Percentiles rank a stretch among this genome's conserved stretches.
Evolutionary conservation across 192 early-diverging fungal species (phyloP).

Genomic region (Coemansia sp.): DNA sequence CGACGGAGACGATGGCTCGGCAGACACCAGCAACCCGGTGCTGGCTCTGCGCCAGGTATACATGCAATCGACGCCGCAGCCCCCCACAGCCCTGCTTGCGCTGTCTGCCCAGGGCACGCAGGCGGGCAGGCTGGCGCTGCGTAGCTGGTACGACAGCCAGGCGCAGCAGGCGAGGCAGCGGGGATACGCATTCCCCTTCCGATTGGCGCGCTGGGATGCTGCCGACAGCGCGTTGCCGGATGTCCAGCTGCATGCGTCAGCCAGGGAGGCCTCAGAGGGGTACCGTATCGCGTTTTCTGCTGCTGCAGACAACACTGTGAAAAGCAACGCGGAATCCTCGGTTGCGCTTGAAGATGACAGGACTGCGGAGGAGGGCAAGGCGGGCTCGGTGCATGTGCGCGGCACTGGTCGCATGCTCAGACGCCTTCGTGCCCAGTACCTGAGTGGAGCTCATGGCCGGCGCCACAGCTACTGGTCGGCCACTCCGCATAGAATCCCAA

Average conservation of each 20-base stretch:
- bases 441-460: constrained; percentile 29
- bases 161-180: constrained; percentile 25
- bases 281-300: constrained; percentile 16
- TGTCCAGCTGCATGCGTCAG: too few species aligned
- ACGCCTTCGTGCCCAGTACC: constrained; percentile 25
- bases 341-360: constrained; percentile 1
- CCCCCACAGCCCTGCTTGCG: constrained; percentile 28
- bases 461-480: constrained; percentile 41
- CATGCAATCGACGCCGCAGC: constrained; percentile 41
- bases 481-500: constrained; percentile 4
- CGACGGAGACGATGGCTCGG: neutral
- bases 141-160: constrained; percentile 45
- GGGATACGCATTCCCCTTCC: constrained; percentile 43
- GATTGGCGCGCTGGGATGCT: constrained; percentile 13
- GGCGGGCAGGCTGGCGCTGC: constrained; percentile 30
- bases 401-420: constrained; percentile 33
- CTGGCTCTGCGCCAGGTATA: constrained; percentile 41
- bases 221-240: neutral
- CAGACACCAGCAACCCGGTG: constrained; percentile 6
- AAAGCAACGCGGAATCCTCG: neutral
- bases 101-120: constrained; percentile 38
- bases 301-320: too few species aligned
- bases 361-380: neutral
- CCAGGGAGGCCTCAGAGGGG: neutral
- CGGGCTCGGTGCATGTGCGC: constrained; percentile 5